Evolutionary conservation across 73 alveolate species (phyloP).

Genomic region (Paramecium sonneborni): DNA sequence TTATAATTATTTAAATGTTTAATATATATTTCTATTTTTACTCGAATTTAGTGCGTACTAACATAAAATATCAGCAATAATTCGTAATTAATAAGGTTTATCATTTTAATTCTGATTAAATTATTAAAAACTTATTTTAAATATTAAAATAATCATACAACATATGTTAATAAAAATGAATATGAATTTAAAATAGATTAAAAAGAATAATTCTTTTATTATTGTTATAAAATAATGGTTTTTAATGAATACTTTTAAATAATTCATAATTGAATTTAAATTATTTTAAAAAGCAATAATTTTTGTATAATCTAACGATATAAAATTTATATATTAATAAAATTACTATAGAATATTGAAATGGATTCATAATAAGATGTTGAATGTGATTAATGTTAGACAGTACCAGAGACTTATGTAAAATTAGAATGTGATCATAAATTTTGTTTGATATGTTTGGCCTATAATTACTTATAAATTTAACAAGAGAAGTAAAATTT

Average conservation of each 20-base stretch:
- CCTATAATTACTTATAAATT: slow-evolving; percentile 3
- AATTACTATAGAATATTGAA: not conserved
- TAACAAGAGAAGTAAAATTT: not conserved
- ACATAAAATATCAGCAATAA: not conserved
- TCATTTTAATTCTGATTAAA: not conserved
- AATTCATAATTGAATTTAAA: not conserved
- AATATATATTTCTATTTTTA: not conserved
- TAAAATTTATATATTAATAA: not conserved
- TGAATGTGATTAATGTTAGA: slow-evolving; percentile 33
- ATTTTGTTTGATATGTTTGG: slow-evolving; percentile 44
- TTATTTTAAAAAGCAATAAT: not conserved
- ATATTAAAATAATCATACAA: not conserved
- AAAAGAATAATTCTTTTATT: not conserved
- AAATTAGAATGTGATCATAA: slow-evolving; percentile 44
- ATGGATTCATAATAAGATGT: slow-evolving; percentile 37
- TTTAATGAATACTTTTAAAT: not conserved
- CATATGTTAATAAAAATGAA: not conserved
- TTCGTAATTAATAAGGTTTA: not conserved
- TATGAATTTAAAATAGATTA: not conserved
- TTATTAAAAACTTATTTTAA: not conserved
- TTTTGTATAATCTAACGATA: not conserved
- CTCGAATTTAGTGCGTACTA: not conserved
- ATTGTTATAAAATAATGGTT: not conserved
- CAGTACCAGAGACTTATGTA: slow-evolving; percentile 50
- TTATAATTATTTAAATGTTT: not conserved